A percentile compares a stretch with the other conserved stretches of the same genome.
Conservation (phyloP, 2,329 filamentous ascomycete species). For the Leptographium procerum region DNA sequence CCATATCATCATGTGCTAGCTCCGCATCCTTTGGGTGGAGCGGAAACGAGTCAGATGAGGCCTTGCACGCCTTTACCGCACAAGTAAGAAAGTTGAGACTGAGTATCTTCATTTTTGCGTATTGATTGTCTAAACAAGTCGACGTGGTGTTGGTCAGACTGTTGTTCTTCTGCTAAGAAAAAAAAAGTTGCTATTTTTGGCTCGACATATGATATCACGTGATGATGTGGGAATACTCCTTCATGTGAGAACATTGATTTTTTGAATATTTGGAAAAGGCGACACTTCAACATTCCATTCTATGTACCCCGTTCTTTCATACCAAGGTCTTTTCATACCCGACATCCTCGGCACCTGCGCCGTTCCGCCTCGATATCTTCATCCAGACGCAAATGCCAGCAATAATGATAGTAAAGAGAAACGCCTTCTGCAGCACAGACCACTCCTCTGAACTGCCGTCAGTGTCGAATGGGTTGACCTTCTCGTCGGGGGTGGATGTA, state of each 20-base stretch:
- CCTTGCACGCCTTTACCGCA: constrained; percentile 90
- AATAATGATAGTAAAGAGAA: constrained; percentile 37
- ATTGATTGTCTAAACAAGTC: background rate
- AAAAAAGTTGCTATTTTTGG: background rate
- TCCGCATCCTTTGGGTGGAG: constrained; percentile 88
- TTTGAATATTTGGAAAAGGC: background rate
- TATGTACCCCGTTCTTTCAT: constrained; percentile 12
- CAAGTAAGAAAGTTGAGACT: constrained; percentile 96
- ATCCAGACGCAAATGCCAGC: constrained; percentile 33
- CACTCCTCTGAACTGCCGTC: constrained; percentile 21
- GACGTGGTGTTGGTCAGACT: background rate
- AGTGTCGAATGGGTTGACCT: constrained; percentile 3
- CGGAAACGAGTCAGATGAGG: constrained; percentile 67
- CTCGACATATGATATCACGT: background rate
- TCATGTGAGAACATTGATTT: background rate
- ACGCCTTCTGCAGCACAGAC: constrained; percentile 36
- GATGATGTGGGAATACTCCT: background rate
- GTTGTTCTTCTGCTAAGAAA: background rate
- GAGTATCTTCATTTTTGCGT: constrained; percentile 71
- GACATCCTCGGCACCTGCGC: constrained; percentile 20
- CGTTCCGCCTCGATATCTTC: constrained; percentile 26
- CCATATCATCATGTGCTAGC: constrained; percentile 72
- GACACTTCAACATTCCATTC: background rate
- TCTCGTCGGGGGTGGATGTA: background rate
- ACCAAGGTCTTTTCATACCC: constrained; percentile 34